Evolutionary conservation across 164 flowering plant species (phyloP).

Genomic region (Magnolia officinalis): DNA sequence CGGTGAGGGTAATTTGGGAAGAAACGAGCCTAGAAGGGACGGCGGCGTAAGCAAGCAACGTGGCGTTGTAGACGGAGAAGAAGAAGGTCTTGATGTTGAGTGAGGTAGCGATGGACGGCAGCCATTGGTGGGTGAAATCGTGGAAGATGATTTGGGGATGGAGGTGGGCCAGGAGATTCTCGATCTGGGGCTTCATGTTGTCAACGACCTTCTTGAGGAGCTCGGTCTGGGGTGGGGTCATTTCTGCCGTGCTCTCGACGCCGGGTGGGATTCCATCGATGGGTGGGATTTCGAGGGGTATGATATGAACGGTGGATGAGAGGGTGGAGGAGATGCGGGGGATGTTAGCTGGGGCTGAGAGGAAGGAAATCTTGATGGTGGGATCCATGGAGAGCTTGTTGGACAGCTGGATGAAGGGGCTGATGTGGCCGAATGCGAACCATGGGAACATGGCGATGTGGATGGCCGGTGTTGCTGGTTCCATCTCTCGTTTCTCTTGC

Average conservation of each 20-base stretch:
- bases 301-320: neutral
- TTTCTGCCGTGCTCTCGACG: slow-evolving; percentile 14
- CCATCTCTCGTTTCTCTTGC: too few relatives aligned
- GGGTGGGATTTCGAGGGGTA: slow-evolving; percentile 16
- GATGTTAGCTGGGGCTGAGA: slow-evolving; percentile 5
- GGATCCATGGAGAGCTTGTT: slow-evolving; percentile 8
- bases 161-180: slow-evolving; percentile 17
- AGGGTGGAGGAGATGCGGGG: slow-evolving; percentile 6
- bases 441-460: slow-evolving; percentile 16
- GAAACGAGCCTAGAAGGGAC: slow-evolving; percentile 11
- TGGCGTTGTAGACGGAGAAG: slow-evolving; percentile 23
- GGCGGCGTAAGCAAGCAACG: slow-evolving; percentile 7
- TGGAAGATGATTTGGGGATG: slow-evolving; percentile 29
- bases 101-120: slow-evolving; percentile 19
- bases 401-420: slow-evolving; percentile 13
- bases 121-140: slow-evolving; percentile 32
- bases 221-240: slow-evolving; percentile 11
- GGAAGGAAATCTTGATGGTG: slow-evolving; percentile 8
- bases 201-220: slow-evolving; percentile 31
- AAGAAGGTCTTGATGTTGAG: slow-evolving; percentile 25
- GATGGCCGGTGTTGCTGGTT: too few relatives aligned
- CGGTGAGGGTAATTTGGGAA: slow-evolving; percentile 2
- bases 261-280: slow-evolving; percentile 22
- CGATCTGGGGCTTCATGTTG: slow-evolving; percentile 25
- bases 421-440: slow-evolving; percentile 16